Evolutionary conservation across 495 filamentous ascomycete species (phyloP), one percentile per base, ranked within the genome.

Genomic region (Annulohypoxylon maeteangense): DNA sequence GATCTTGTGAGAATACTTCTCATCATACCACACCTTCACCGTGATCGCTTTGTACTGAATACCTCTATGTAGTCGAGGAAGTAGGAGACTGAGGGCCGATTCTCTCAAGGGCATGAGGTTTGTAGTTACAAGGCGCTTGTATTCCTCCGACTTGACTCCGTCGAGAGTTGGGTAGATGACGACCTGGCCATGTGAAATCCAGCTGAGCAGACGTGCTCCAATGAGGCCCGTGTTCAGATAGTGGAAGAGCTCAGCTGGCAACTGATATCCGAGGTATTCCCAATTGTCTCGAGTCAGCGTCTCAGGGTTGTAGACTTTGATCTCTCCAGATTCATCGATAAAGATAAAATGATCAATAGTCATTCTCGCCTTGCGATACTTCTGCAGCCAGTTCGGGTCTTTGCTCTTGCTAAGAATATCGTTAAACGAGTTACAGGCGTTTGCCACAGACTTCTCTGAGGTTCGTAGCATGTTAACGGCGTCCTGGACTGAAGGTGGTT

Each of bases 241-340:
- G 77, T 92, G 91, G 77, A 93, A 97, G 5, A 99, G 82, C 80
- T 99, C 96, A 58, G 94, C 89, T 1, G 96, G 94, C 14, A 99
- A 85, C 32, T 93, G 92, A 59, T 94, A 88, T 20, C 94, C 93
- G 69, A 97, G 90, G 75, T 98, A 92, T 71, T 94, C 90, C 79
- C 95, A 92, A 67, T 93, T 86, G 78, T 98, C 95, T 20, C 82
- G 84, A 16, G 95, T 94, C 1, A 91, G 86, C 34, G 87, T 81
- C 7, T 90, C 89, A 32, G 83, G 83, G 65, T 93, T 88, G 74
- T 93, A 83, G 3, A 91, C 90, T 57, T 88, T 89, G 50, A 97
- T 86, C 58, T 88, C 85, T 16, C 94, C 95, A 54, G 90, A 88
- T 22, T 87, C 85, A 32, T 90, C 89, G 59, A 98, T 88, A 65